phyloP scores from a whole-genome alignment of 352 stramenopile genomes.

The Ochromonadaceae sp. region DNA sequence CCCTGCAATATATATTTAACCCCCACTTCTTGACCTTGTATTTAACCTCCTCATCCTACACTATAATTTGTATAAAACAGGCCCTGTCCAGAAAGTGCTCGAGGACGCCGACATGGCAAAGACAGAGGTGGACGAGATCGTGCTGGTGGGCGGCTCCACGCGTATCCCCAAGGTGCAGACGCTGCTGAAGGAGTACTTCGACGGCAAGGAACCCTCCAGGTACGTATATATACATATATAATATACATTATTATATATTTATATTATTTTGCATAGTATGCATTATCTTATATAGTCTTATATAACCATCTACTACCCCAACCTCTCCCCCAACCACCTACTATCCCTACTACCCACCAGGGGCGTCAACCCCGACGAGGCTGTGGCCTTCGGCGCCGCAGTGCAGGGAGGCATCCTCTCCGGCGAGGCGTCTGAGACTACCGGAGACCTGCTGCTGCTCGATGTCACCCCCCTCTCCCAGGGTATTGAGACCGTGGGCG shows the following conservation, averaged over 20 bases:
- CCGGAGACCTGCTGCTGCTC: conserved; percentile 85
- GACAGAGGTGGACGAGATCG: conserved; percentile 91
- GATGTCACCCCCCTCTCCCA: conserved; percentile 93
- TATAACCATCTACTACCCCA: no score
- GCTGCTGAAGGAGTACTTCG: conserved; percentile 95
- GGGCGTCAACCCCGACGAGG: conserved; percentile 92
- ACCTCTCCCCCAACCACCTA: no score
- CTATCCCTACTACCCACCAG: no score
- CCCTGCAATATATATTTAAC: conserved; percentile 43
- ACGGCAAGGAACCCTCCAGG: conserved; percentile 76
- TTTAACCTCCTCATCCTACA: conserved; percentile 19
- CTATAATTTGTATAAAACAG: no score
- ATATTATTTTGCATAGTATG: no score
- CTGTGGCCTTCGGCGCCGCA: conserved; percentile 93
- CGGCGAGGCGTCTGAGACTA: conserved; percentile 71
- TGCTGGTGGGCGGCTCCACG: conserved; percentile 96
- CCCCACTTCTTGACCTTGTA: conserved; percentile 30
- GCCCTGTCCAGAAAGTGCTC: conserved; percentile 79
- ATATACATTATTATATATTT: no score
- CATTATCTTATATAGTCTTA: no score
- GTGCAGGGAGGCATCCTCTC: conserved; percentile 86
- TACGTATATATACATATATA: no score
- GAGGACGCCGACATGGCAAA: conserved; percentile 87
- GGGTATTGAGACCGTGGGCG: conserved; percentile 94
- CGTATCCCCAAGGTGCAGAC: conserved; percentile 92